Conservation (phyloP, 164 flowering plant genomes). For the Vitis cinerea region DNA sequence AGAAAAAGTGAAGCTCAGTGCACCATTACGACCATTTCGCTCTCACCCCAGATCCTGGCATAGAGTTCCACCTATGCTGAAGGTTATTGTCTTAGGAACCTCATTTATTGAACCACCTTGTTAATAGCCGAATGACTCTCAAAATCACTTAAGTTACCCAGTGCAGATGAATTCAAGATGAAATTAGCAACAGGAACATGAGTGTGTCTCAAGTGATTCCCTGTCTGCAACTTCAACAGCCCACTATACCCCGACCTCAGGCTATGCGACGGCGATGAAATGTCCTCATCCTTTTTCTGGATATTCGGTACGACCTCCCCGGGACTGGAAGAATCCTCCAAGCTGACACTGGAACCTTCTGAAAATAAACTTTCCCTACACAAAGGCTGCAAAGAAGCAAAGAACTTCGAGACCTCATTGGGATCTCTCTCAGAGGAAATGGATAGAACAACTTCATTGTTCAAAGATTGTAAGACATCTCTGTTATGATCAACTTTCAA, state of each 20-base stretch:
- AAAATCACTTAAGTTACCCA: no score
- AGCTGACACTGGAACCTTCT: slow-evolving; percentile 68
- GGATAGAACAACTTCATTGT: slow-evolving; percentile 56
- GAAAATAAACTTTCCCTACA: slow-evolving; percentile 69
- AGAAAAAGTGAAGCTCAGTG: no score
- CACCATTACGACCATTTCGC: no score
- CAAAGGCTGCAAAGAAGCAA: slow-evolving; percentile 69
- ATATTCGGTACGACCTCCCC: slow-evolving; percentile 18
- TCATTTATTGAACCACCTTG: no score
- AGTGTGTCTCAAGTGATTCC: slow-evolving; percentile 19
- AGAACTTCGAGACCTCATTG: slow-evolving; percentile 54
- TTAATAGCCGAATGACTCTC: no score
- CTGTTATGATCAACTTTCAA: slow-evolving; percentile 42
- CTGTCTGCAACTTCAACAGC: slow-evolving; percentile 27
- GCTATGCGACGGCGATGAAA: slow-evolving; percentile 41
- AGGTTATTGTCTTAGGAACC: no score
- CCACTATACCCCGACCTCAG: slow-evolving; percentile 56
- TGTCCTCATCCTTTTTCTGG: slow-evolving; percentile 28
- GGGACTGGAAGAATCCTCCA: slow-evolving; percentile 59
- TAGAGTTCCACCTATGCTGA: no score
- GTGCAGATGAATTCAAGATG: no score
- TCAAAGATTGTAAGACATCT: slow-evolving; percentile 38
- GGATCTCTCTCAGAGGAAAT: slow-evolving; percentile 66
- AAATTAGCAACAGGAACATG: no score
- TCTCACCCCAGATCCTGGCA: no score